phyloP scores from a whole-genome alignment of 1,284 basidiomycete genomes.

The Stygiomarasmius scandens region DNA sequence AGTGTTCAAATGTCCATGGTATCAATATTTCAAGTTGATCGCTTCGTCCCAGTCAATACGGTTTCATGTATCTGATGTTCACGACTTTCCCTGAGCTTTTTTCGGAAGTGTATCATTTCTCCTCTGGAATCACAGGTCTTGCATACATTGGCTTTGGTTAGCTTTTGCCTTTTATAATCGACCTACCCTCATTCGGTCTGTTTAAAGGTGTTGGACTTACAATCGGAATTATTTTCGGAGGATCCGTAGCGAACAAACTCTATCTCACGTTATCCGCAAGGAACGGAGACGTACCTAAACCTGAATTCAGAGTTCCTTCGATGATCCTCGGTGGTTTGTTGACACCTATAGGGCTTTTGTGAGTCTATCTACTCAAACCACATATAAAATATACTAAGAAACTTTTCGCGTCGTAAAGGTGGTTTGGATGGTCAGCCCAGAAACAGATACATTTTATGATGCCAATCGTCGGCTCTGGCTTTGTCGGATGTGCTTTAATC shows the following conservation, averaged over 20 bases:
- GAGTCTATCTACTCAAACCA: too few relatives aligned
- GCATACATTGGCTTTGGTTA: conserved; percentile 53
- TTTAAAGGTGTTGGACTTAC: too few relatives aligned
- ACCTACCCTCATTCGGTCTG: too few relatives aligned
- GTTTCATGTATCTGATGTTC: conserved; percentile 75
- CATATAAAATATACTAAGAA: too few relatives aligned
- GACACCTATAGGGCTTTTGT: conserved; percentile 72
- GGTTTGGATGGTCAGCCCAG: conserved; percentile 61
- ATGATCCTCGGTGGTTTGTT: conserved; percentile 71
- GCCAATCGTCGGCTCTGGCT: conserved; percentile 49
- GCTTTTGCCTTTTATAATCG: conserved; percentile 60
- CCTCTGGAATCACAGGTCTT: conserved; percentile 54
- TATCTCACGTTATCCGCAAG: conserved; percentile 37
- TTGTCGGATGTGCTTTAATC: conserved; percentile 14
- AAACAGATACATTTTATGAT: conserved; percentile 54
- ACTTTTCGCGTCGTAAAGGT: too few relatives aligned
- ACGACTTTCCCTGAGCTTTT: conserved; percentile 58
- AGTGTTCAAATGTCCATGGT: conserved; percentile 27
- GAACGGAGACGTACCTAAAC: conserved; percentile 67
- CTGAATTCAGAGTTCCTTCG: conserved; percentile 72
- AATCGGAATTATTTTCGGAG: too few relatives aligned
- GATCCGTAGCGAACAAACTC: too few relatives aligned
- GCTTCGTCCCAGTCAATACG: conserved; percentile 46
- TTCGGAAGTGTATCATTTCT: conserved; percentile 52
- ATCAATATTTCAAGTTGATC: not conserved